Conservation (phyloP, 208 protist species). For the Herpetomonas tarakana region DNA sequence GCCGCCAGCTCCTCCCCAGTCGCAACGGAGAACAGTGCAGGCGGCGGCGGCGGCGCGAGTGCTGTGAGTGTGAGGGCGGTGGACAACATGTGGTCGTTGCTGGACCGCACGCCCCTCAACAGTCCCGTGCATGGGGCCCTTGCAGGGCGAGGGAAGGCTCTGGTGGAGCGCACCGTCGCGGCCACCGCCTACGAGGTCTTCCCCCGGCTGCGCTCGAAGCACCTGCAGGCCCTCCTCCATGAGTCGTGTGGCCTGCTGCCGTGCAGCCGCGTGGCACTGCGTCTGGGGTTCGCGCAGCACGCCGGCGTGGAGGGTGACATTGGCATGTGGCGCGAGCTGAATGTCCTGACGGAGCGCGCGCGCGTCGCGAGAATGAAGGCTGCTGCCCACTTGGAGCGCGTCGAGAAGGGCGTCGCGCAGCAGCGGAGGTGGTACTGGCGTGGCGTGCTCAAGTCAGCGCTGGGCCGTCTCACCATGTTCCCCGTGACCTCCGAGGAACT, state of each 20-base stretch:
- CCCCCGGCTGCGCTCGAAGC: slow-evolving; percentile 79
- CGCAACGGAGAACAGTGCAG: neutral
- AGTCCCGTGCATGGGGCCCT: slow-evolving; percentile 80
- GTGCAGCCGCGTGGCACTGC: slow-evolving; percentile 55
- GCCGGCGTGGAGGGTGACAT: slow-evolving; percentile 66
- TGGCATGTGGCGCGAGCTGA: slow-evolving; percentile 86
- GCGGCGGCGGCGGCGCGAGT: neutral
- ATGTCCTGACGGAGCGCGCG: slow-evolving; percentile 66
- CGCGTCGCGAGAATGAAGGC: slow-evolving; percentile 52
- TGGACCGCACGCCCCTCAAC: slow-evolving; percentile 76
- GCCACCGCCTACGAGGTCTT: slow-evolving; percentile 40
- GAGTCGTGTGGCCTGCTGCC: slow-evolving; percentile 74
- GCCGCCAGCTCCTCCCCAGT: too few relatives aligned
- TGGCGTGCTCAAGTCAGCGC: slow-evolving; percentile 61
- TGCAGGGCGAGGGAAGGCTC: slow-evolving; percentile 59
- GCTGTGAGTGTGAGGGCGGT: slow-evolving; percentile 35
- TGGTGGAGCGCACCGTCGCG: slow-evolving; percentile 54
- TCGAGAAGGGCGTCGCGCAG: slow-evolving; percentile 71
- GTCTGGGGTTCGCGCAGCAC: slow-evolving; percentile 72
- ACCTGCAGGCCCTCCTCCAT: slow-evolving; percentile 76
- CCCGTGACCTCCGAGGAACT: slow-evolving; percentile 66
- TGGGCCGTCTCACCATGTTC: slow-evolving; percentile 62
- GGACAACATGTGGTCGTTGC: slow-evolving; percentile 70
- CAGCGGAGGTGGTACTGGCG: slow-evolving; percentile 90
- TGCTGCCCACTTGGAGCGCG: slow-evolving; percentile 61